phyloP scores from a whole-genome alignment of 768 basidiomycete species.

The Tephrocybe sp. region DNA sequence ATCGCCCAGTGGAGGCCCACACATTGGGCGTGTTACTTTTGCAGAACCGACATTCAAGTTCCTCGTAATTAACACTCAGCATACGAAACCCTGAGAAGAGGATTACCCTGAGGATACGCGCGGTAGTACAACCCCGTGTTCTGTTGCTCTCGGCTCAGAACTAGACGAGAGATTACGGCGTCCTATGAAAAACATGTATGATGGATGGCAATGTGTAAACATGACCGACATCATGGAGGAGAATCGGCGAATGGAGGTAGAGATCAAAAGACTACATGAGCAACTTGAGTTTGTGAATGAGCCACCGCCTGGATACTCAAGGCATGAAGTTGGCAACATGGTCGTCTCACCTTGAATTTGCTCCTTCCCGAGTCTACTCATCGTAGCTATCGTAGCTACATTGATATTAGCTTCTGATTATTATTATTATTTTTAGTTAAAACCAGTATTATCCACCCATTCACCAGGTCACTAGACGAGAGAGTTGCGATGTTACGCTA shows the following conservation, averaged over 20 bases:
- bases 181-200: no score
- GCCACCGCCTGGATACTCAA: constrained; percentile 15
- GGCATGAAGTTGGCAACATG: neutral
- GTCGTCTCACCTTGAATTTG: neutral
- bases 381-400: neutral
- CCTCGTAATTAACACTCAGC: neutral
- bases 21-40: neutral
- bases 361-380: neutral
- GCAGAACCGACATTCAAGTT: neutral
- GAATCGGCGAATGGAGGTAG: constrained; percentile 9
- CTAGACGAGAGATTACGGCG: no score
- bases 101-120: no score
- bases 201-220: neutral
- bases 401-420: no score
- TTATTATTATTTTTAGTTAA: no score
- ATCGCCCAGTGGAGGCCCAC: neutral
- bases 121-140: no score
- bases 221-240: constrained; percentile 7
- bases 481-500: no score
- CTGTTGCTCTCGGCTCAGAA: no score
- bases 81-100: no score
- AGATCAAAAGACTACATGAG: constrained; percentile 7
- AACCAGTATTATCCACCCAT: neutral
- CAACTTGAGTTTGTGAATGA: constrained; percentile 12
- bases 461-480: neutral